Conservation (phyloP, 2,329 filamentous ascomycete genomes). For the Zymoseptoria brevis region DNA sequence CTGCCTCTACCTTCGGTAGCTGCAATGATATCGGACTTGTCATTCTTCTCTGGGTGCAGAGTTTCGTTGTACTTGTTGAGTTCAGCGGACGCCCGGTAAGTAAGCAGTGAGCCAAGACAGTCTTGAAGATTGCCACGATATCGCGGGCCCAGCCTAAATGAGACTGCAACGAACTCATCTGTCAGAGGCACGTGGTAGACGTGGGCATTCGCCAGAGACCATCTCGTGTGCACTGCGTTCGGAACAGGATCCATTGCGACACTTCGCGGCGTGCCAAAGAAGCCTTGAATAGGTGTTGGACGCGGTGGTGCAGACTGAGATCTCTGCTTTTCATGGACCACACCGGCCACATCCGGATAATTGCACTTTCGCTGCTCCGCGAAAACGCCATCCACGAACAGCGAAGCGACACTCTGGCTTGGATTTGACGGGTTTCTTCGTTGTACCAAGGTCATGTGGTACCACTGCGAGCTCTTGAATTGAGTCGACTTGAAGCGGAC, state of each 20-base stretch:
- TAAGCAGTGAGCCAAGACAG: slow-evolving; percentile 89
- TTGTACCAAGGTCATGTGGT: slow-evolving; percentile 86
- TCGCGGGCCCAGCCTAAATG: slow-evolving; percentile 78
- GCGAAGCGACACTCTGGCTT: slow-evolving; percentile 49
- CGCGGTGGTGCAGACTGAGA: slow-evolving; percentile 30
- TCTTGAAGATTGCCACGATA: slow-evolving; percentile 98
- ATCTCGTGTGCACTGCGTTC: slow-evolving; percentile 66
- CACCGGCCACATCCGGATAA: slow-evolving; percentile 70
- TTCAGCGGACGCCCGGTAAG: slow-evolving; percentile 85
- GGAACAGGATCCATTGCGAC: slow-evolving; percentile 68
- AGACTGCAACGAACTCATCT: slow-evolving; percentile 85
- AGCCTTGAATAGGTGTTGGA: slow-evolving; percentile 66
- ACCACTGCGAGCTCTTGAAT: slow-evolving; percentile 76
- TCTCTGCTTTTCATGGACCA: slow-evolving; percentile 23
- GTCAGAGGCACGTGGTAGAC: slow-evolving; percentile 80
- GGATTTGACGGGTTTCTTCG: slow-evolving; percentile 35
- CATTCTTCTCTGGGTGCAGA: slow-evolving; percentile 79
- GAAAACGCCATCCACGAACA: slow-evolving; percentile 91
- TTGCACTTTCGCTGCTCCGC: slow-evolving; percentile 83
- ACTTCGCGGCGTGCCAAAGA: slow-evolving; percentile 85
- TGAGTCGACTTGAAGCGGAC: slow-evolving; percentile 80
- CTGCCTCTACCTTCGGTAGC: slow-evolving; percentile 83
- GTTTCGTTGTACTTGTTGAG: slow-evolving; percentile 87
- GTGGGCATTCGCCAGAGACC: slow-evolving; percentile 85
- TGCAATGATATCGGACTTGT: slow-evolving; percentile 81